Evolutionary conservation across 2,329 filamentous ascomycete species (phyloP).

Genomic region (Ceratocystis cubensis): DNA sequence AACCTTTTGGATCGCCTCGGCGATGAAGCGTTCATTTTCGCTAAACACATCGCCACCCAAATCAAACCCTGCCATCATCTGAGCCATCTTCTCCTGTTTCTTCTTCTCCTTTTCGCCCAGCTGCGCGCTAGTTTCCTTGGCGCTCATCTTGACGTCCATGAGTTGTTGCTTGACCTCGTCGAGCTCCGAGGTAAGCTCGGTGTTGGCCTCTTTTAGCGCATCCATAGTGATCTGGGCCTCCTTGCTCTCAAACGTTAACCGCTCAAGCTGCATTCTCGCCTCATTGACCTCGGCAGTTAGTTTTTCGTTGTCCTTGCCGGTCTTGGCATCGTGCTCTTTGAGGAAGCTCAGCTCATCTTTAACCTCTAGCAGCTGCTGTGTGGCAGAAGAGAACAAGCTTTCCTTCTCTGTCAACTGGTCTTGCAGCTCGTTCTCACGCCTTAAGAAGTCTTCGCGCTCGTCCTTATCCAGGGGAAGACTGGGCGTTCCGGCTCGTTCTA

Average conservation of each 20-base stretch:
- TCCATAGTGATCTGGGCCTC: conserved; percentile 98
- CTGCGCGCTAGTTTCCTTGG: conserved; percentile 80
- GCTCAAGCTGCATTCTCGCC: conserved; percentile 92
- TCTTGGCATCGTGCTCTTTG: conserved; percentile 73
- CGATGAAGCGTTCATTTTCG: conserved; percentile 77
- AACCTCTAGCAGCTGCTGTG: conserved; percentile 67
- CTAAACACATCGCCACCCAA: conserved; percentile 87
- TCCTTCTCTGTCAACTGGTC: conserved; percentile 94
- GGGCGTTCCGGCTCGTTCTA: conserved; percentile 77
- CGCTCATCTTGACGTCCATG: conserved; percentile 89
- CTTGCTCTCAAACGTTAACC: conserved; percentile 89
- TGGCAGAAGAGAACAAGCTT: conserved; percentile 61
- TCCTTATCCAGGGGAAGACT: conserved; percentile 86
- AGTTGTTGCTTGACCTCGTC: conserved; percentile 95
- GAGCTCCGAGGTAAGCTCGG: conserved; percentile 79
- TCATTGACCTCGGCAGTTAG: conserved; percentile 79
- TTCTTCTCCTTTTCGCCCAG: conserved; percentile 96
- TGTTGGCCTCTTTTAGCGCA: conserved; percentile 86
- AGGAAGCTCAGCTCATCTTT: conserved; percentile 76
- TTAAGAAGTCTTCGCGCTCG: conserved; percentile 88
- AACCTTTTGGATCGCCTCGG: conserved; percentile 70
- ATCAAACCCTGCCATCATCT: conserved; percentile 99
- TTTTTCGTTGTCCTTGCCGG: conserved; percentile 81
- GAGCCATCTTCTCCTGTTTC: conserved; percentile 98
- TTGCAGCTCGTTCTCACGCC: conserved; percentile 91